These are phyloP conservation scores for Pisolithus orientalis DNA, from an alignment of 768 basidiomycete genomes.

Conservation along the genomic window DNA sequence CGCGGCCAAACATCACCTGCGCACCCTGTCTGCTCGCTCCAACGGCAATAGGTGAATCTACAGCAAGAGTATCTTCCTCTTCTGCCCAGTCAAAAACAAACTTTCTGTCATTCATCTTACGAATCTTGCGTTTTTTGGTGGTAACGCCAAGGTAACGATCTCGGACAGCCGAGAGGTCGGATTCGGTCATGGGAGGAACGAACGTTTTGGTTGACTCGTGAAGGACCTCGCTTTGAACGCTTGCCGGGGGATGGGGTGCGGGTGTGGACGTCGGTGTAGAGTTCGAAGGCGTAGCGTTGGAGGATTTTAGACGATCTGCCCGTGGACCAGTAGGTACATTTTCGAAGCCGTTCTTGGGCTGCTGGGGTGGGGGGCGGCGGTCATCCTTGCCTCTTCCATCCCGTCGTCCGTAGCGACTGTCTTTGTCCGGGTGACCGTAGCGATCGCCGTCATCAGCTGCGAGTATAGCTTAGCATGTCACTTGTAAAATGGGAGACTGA, in stretches of 20 bases:
- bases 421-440: slow-evolving; percentile 45
- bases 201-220: slow-evolving; percentile 36
- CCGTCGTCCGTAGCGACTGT: slow-evolving; percentile 37
- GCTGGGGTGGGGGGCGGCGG: slow-evolving; percentile 29
- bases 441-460: slow-evolving; percentile 45
- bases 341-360: slow-evolving; percentile 43
- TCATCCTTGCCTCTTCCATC: slow-evolving; percentile 34
- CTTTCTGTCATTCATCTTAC: slow-evolving; percentile 93
- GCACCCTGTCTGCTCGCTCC: slow-evolving; percentile 74
- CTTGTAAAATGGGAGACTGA: neutral
- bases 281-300: slow-evolving; percentile 27
- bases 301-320: slow-evolving; percentile 54
- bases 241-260: slow-evolving; percentile 36
- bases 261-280: slow-evolving; percentile 47
- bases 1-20: slow-evolving; percentile 84
- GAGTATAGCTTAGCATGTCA: slow-evolving; percentile 5
- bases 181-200: slow-evolving; percentile 68
- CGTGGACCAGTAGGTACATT: slow-evolving; percentile 84
- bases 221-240: slow-evolving; percentile 19
- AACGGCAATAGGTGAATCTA: slow-evolving; percentile 66
- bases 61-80: slow-evolving; percentile 87
- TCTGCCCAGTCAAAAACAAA: slow-evolving; percentile 99
- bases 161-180: slow-evolving; percentile 76
- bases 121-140: slow-evolving; percentile 90
- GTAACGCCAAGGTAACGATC: slow-evolving; percentile 93